Evolutionary conservation across 2,329 filamentous ascomycete species (phyloP), one percentile per base, ranked within the genome.

Genomic region (Diplodia sapinea): DNA sequence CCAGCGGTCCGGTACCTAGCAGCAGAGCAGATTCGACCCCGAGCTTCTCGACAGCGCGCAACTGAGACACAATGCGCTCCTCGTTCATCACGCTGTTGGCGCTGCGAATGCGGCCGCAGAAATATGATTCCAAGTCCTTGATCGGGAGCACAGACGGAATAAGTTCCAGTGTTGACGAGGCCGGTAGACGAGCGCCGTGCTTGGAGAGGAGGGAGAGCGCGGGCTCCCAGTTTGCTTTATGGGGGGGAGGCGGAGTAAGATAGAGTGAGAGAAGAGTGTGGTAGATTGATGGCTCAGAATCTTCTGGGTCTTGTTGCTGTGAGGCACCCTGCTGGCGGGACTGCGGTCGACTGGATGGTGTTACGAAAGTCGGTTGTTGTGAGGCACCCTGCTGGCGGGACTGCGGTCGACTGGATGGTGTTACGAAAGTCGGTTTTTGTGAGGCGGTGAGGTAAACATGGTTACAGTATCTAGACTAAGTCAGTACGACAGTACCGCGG

Each of bases 221-320:
- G 1, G 94, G 93, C 1, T 85, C 85, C 76, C 93, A 90, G 71
- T 91, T 90, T 9, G 89, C 87, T 68, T 88, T 80, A 73, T 96
- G 86, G 0, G 91, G 89, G 11, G 89, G 82, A 1, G 91, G 89
- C 0, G 95, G 95, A 1, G 89, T 88, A 3, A 99, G 86, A 77
- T 98, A 99, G 2, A 99, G 86, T 1, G 92, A 92, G 11, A 99
- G 86, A 3, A 99, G 87, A 7, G 89, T 94, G 74, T 97, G 91
- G 78, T 98, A 98, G 74, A 98, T 97, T 13, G 93, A 94, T 9
- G 89, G 87, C 47, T 86, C 81, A 26, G 84, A 79, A 66, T 89
- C 83, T 67, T 86, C 86, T 8, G 82, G 78, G 67, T 85, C 82
- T 56, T 68, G n/a, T 78, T 77, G 15, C 79, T 75, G 36, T 75